Conservation (phyloP, 208 protist genomes). For the Zelonia costaricensis region DNA sequence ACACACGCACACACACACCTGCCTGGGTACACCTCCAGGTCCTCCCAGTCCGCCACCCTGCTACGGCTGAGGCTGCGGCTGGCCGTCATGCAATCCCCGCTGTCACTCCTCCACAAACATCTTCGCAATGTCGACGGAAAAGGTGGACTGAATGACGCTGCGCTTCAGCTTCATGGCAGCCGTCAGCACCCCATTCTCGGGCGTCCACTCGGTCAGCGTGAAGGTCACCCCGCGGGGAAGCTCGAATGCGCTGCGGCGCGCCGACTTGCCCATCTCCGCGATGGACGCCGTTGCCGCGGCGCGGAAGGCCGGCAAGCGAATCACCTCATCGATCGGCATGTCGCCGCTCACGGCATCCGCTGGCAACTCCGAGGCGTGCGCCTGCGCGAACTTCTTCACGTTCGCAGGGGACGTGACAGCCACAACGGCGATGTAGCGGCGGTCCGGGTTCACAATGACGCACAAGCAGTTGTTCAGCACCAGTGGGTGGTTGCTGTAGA, state of each 20-base stretch:
- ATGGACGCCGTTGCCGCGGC: conserved; percentile 31
- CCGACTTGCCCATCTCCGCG: conserved; percentile 7
- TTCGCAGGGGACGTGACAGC: conserved; percentile 31
- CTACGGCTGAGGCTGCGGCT: no score
- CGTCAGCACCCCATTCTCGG: conserved; percentile 74
- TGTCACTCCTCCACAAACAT: conserved; percentile 43
- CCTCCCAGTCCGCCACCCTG: no score
- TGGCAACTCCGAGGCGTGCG: conserved; percentile 18
- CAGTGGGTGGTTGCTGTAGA: conserved; percentile 60
- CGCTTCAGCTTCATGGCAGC: conserved; percentile 82
- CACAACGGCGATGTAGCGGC: conserved; percentile 56
- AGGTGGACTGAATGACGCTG: conserved; percentile 46
- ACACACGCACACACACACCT: background rate
- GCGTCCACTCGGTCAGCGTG: conserved; percentile 72
- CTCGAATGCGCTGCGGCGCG: conserved; percentile 52
- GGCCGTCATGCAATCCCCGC: no score
- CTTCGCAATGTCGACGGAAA: conserved; percentile 43
- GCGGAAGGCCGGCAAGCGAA: conserved; percentile 33
- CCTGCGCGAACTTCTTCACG: conserved; percentile 39
- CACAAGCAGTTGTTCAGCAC: conserved; percentile 71
- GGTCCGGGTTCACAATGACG: conserved; percentile 74
- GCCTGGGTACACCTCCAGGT: background rate
- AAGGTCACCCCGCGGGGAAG: conserved; percentile 36
- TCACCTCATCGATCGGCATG: conserved; percentile 11
- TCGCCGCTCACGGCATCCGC: background rate